phyloP scores from a whole-genome alignment of 2,329 filamentous ascomycete genomes.

The Colletotrichum sp. region DNA sequence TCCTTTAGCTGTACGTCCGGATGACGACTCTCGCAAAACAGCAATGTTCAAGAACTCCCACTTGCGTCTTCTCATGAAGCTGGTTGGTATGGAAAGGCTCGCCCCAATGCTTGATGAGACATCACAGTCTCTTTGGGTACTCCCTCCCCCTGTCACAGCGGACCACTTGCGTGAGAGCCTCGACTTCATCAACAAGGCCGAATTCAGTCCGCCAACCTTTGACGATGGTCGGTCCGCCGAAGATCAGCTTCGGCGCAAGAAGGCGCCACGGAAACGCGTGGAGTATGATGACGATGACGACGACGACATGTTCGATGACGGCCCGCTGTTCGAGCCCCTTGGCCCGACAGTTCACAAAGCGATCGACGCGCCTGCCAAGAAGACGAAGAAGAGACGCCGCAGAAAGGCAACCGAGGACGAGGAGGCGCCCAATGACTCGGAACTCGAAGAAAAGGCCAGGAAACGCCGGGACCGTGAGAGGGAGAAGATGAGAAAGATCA shows the following conservation, averaged over 20 bases:
- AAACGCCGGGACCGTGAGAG: constrained; percentile 70
- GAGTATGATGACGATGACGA: constrained; percentile 70
- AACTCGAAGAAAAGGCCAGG: constrained; percentile 67
- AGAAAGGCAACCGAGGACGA: constrained; percentile 48
- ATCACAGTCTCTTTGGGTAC: constrained; percentile 77
- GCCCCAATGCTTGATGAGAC: constrained; percentile 68
- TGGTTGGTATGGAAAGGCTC: constrained; percentile 72
- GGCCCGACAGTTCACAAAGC: constrained; percentile 65
- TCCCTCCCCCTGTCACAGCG: constrained; percentile 71
- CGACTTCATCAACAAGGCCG: constrained; percentile 77
- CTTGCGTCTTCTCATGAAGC: constrained; percentile 81
- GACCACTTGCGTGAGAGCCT: constrained; percentile 71
- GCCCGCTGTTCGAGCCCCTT: constrained; percentile 72
- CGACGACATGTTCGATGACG: constrained; percentile 44
- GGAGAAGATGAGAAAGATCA: constrained; percentile 82
- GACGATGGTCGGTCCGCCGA: constrained; percentile 78
- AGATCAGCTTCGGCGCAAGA: constrained; percentile 79
- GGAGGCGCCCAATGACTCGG: constrained; percentile 61
- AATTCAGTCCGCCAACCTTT: constrained; percentile 79
- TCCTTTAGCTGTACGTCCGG: constrained; percentile 61
- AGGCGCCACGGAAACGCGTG: constrained; percentile 57
- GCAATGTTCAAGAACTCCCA: constrained; percentile 91
- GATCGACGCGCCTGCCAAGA: constrained; percentile 49
- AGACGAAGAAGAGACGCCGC: constrained; percentile 48
- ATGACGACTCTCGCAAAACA: constrained; percentile 68